A percentile compares a stretch with the other conserved stretches of the same genome.
phyloP scores from a whole-genome alignment of 1,284 basidiomycete genomes.

The Lignosus rhinocerotis region DNA sequence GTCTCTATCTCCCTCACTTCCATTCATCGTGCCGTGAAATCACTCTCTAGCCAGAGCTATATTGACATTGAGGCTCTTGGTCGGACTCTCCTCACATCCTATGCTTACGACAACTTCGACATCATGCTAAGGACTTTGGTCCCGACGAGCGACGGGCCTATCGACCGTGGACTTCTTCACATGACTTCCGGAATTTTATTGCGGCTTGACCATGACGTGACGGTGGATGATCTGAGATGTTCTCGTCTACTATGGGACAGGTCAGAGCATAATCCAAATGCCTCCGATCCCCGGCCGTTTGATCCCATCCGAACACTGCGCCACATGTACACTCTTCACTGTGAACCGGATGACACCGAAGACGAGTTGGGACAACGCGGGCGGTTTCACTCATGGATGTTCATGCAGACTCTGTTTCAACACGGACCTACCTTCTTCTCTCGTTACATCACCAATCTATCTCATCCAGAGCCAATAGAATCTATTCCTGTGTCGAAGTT shows the following conservation, averaged over 20 bases:
- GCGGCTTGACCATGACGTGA: conserved; percentile 28
- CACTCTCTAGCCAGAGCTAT: not conserved
- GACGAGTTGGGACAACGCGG: conserved; percentile 21
- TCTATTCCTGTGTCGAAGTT: conserved; percentile 31
- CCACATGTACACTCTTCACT: conserved; percentile 17
- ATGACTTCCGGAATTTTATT: conserved; percentile 32
- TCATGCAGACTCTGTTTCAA: conserved; percentile 25
- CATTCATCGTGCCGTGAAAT: conserved; percentile 10
- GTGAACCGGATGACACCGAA: conserved; percentile 12
- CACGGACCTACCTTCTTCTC: conserved; percentile 30
- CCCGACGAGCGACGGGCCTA: conserved; percentile 26
- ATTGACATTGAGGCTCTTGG: conserved; percentile 16
- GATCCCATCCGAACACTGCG: not conserved
- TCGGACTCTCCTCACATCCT: conserved; percentile 22
- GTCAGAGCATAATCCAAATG: conserved; percentile 8
- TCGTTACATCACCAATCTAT: conserved; percentile 16
- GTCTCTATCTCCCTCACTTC: conserved; percentile 26
- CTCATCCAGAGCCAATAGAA: conserved; percentile 30
- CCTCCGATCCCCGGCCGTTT: conserved; percentile 6
- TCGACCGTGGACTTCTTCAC: conserved; percentile 25
- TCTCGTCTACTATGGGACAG: conserved; percentile 33
- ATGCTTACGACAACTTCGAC: conserved; percentile 37
- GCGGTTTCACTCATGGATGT: conserved; percentile 30
- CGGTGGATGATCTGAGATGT: conserved; percentile 30
- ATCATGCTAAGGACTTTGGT: conserved; percentile 25